phyloP scores from a whole-genome alignment of 2,329 filamentous ascomycete species.

The Zymoseptoria tritici region DNA sequence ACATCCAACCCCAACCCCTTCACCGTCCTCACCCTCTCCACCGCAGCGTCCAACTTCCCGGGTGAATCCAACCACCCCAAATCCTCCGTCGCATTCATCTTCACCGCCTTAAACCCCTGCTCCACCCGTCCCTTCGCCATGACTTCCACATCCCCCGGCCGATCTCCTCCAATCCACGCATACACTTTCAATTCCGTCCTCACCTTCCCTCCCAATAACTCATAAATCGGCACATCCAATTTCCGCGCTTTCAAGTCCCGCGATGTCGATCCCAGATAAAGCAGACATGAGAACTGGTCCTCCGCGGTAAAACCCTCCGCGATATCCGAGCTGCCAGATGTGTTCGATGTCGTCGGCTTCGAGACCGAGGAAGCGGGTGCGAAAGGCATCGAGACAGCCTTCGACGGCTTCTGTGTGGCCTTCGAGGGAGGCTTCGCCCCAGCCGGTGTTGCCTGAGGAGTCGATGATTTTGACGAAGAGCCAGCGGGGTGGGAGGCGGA shows the following conservation, averaged over 20 bases:
- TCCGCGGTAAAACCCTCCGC: constrained; percentile 64
- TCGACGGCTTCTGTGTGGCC: constrained; percentile 68
- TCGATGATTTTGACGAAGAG: constrained; percentile 71
- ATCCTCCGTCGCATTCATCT: constrained; percentile 76
- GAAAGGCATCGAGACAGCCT: constrained; percentile 62
- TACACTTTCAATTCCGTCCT: constrained; percentile 64
- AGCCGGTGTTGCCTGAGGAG: constrained; percentile 56
- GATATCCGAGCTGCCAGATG: constrained; percentile 69
- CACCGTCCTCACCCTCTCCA: constrained; percentile 61
- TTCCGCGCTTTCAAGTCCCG: constrained; percentile 67
- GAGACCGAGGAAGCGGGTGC: constrained; percentile 53
- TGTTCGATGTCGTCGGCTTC: constrained; percentile 74
- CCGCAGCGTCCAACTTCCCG: constrained; percentile 51
- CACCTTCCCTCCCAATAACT: constrained; percentile 68
- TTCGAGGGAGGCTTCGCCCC: constrained; percentile 67
- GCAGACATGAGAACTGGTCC: constrained; percentile 77
- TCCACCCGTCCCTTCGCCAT: constrained; percentile 45
- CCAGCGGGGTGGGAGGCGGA: constrained; percentile 67
- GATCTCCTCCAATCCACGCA: constrained; percentile 70
- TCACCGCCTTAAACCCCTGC: constrained; percentile 60
- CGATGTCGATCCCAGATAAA: constrained; percentile 69
- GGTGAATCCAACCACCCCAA: constrained; percentile 71
- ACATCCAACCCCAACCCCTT: constrained; percentile 64
- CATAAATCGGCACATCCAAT: constrained; percentile 61
- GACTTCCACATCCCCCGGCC: constrained; percentile 57